Evolutionary conservation across 805 yeast genomes (phyloP), one percentile per base, ranked within the genome.

Genomic region (Kuraishia borneana): DNA sequence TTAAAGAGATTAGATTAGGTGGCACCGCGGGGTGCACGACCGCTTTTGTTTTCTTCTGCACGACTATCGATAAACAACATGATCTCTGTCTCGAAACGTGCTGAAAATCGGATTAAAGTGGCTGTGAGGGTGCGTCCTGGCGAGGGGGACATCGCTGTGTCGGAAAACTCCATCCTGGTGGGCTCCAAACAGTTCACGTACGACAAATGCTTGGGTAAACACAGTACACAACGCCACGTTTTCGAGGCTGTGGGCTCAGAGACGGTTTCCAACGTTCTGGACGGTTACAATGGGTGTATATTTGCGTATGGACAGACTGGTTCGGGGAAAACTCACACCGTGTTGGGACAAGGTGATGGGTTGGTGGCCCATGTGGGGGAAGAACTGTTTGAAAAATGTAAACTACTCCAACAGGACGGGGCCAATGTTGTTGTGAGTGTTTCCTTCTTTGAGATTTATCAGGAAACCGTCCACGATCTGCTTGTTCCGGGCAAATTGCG

Each of bases 221-320:
- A 51, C 46, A 63, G 64, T 1, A 57, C 65, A 26, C 88, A 83
- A 47, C 30, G 46, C 5, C 50, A 50, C 2, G 68, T 80, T 3
- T 83, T 77, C 45, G 47, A 54, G 2, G 51, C 57, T 9, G 61
- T 75, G 13, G 94, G 88, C 1, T 60, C 63, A 8, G 76, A 73
- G 28, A 60, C 78, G 37, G 54, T 83, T 6, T 63, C 68, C 19
- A 84, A 75, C 59, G 63, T 83, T 3, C 50, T 81, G 34, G 70
- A 69, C 41, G 94, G 94, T 2, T 53, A 52, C 17, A 55, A 57
- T n/a, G 46, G 51, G 17, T 50, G 57, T 43, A 42, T 51, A 6
- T 40, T 43, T 42, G 42, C 61, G 54, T 85, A 87, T 53, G 95
- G 95, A 6, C 94, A 83, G 53, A 83, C 94, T 0, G 87, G 82